Base-by-base conservation (phyloP, 2,329 filamentous ascomycete genomes). In the Monilinia aucupariae region DNA sequence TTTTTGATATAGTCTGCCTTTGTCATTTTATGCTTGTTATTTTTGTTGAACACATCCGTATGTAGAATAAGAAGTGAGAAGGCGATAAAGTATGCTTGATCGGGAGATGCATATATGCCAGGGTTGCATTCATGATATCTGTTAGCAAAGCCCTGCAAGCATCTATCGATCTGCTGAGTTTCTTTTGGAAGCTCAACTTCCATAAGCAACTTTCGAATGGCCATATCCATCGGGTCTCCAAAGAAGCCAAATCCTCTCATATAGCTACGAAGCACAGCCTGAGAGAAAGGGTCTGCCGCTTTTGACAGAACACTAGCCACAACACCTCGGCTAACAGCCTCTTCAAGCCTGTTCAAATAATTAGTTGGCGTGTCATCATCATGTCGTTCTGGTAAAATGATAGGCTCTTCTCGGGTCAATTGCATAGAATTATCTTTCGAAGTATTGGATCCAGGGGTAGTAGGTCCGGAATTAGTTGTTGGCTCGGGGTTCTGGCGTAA, bases 1-100 rank as follows among this genome's bases (percentile, higher is more conserved):
- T 97, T 97, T 76, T 96, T 97, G 69, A 97, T 82, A 76, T 99
- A 99, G 72, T 97, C 94, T 0, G 83, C 78, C 73, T 96, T 96
- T 73, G 96, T 92, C 94, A 99, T 99, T 77, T 99, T 99, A 75
- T 94, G 85, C 78, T 97, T 97, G 78, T 97, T 97, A 79, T 97
- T 99, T 77, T 96, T 96, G 80, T 99, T 99, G 84, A 97, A 97
- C n/a, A 96, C 91, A 73, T 99, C 94, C 0, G 94, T 97, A 71
- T 99, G 94, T 41, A 99, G 80, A 69, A 99, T 97, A 64, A 99
- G 84, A 63, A 99, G 86, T 2, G 93, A 97, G 74, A 99, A 99
- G 20, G 93, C 92, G 67, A 97, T 93, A 71, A 97, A 96, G 75
- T 97, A 97, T n/a, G 94, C 92, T 76, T 97, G 91, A 72, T 97